These are phyloP conservation scores for Aspergillus thermomutatus DNA, from an alignment of 2,329 filamentous ascomycete genomes.

Conservation along the genomic window DNA sequence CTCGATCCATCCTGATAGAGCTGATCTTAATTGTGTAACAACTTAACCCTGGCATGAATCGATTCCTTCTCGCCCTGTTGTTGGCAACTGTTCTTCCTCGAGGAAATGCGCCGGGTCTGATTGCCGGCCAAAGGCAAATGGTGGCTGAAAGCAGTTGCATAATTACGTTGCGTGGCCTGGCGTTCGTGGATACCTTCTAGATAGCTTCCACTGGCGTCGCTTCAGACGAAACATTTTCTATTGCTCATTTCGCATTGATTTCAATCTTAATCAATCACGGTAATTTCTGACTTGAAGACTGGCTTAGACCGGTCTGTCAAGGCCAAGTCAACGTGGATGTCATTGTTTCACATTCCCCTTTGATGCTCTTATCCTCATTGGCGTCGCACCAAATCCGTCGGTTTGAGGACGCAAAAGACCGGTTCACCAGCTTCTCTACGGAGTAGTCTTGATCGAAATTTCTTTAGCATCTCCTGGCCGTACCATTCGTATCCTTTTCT, in stretches of 20 bases:
- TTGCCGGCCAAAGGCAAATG: neutral
- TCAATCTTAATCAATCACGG: neutral
- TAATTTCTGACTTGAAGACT: neutral
- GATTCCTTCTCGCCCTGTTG: neutral
- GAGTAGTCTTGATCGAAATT: slow-evolving; percentile 14
- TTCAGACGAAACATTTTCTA: neutral
- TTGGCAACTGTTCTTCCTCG: neutral
- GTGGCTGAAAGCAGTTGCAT: neutral
- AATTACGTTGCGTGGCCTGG: neutral
- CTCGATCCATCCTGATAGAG: neutral
- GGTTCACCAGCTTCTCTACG: neutral
- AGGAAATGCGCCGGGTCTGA: neutral
- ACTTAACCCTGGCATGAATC: neutral
- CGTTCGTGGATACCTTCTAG: neutral
- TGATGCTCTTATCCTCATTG: neutral
- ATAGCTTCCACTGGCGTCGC: neutral
- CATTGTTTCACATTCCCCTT: neutral
- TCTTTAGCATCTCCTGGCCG: slow-evolving; percentile 14
- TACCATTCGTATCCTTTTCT: neutral
- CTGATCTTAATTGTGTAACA: neutral
- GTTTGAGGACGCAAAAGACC: neutral
- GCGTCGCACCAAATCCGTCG: neutral
- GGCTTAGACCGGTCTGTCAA: neutral
- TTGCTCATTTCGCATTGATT: neutral
- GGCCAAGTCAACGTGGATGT: neutral